phyloP scores from a whole-genome alignment of 108 stramenopile genomes.

The Chaetoceros tenuissimus region DNA sequence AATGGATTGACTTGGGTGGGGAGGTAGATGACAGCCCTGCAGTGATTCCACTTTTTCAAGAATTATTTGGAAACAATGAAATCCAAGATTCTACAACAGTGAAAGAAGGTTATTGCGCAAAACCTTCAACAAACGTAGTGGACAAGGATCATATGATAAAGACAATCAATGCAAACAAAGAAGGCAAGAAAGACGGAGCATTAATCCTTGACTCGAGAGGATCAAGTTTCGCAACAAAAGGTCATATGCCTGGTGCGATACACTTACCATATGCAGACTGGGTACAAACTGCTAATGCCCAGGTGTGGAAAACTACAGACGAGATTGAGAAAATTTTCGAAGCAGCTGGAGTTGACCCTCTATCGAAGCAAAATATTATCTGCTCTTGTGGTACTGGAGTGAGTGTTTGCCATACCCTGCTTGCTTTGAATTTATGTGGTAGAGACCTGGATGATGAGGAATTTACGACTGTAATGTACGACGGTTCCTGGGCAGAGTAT shows the following conservation, averaged over 20 bases:
- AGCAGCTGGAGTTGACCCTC: slow-evolving; percentile 25
- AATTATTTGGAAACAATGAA: slow-evolving; percentile 13
- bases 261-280: slow-evolving; percentile 49
- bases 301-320: slow-evolving; percentile 24
- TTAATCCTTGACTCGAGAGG: slow-evolving; percentile 53
- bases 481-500: slow-evolving; percentile 77
- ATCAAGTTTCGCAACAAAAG: slow-evolving; percentile 39
- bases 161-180: slow-evolving; percentile 12
- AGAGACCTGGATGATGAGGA: slow-evolving; percentile 21
- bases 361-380: slow-evolving; percentile 18
- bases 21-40: slow-evolving; percentile 23
- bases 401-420: slow-evolving; percentile 49
- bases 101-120: no score
- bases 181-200: slow-evolving; percentile 6
- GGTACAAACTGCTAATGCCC: slow-evolving; percentile 19
- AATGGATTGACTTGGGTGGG: slow-evolving; percentile 51
- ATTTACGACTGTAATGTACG: slow-evolving; percentile 46
- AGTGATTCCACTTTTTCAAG: slow-evolving; percentile 18
- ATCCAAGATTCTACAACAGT: slow-evolving; percentile 1
- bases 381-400: slow-evolving; percentile 68
- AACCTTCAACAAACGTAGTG: slow-evolving; percentile 15
- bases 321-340: slow-evolving; percentile 34
- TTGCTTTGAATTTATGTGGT: slow-evolving; percentile 57
- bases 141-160: slow-evolving; percentile 34
- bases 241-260: slow-evolving; percentile 56